Base-by-base conservation (phyloP, 495 filamentous ascomycete species). In the Darksidea phi region DNA sequence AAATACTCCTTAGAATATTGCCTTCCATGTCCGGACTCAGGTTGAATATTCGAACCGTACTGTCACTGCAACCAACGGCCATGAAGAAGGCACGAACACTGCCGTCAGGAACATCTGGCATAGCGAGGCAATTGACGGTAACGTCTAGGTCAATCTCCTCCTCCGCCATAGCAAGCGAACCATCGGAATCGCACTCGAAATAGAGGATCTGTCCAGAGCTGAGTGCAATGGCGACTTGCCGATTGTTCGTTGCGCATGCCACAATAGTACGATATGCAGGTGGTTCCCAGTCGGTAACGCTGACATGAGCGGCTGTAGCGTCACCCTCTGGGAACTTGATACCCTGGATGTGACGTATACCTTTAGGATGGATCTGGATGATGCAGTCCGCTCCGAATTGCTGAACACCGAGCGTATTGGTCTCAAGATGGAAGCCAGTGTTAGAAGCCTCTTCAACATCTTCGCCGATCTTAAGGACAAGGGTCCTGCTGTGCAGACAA, bases 201-300 rank as follows among this genome's bases (percentile, higher is more conserved):
- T 97, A 97, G 18, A 94, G 89, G 55, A 99, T 94, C 71, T 99
- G 94, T 11, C 91, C 90, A 13, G 91, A 96, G 68, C 91, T 96
- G 36, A 99, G 76, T 15, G 93, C 94, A 41, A 99, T 86, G 0
- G 91, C 91, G 21, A 97, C 89, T 73, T 99, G 94, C 42, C 89
- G 84, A 60, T 93, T 86, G 67, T 99, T 99, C 8, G 94, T 91
- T 4, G 94, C 86, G 28, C 91, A 93, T n/a, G 95, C 91, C 37
- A 96, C 90, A 64, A 99, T 96, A 1, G 91, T 91, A 4, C 94
- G 85, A 75, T 97, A 91, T 67, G 93, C 87, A 0, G 94, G 94
- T 1, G 90, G 86, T 24, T 88, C 86, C 94, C 94, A 99, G 68
- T 97, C 93, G 69, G 95, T 96, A 36, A 96, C 20, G 8, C 48